Evolutionary conservation across 345 rosid species (phyloP), one percentile per base, ranked within the genome.

Genomic region (Aquilaria malaccensis): DNA sequence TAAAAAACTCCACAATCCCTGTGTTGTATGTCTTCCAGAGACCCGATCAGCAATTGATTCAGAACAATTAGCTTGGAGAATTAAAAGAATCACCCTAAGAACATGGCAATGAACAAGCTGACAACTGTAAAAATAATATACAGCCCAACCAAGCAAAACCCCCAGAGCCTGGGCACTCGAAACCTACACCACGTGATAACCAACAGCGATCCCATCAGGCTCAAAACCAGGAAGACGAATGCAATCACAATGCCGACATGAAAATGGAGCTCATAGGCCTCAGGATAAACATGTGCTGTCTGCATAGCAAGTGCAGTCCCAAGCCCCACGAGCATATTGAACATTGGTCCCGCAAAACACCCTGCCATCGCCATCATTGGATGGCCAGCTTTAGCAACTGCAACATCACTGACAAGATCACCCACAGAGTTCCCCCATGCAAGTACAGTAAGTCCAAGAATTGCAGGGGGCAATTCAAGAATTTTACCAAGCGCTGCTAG

Each of bases 351-450:
- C 0, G 97, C 97, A 52, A 94, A 94, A 76, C 99, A 94, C 33
- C 99, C 97, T n/a, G 99, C 97, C 97, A 94, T 94, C 13, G 99
- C 99, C 99, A 94, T 89, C 33, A 90, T 88, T 49, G 99, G 99
- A 62, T 92, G 87, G 33, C 99, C 99, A 1, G 99, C 96, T 79
- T 82, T 94, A 61, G 99, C 99, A 30, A 94, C 86, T 4, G 99
- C 97, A 10, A 94, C 95, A 37, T 94, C 97, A 9, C 97, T 96
- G 51, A 89, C 99, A 55, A 94, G 96, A 68, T 94, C 99, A 22
- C 97, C 99, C 29, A 90, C 97, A 0, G 97, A 90, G 75, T 94
- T 94, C 58, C 99, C 96, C 99, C 99, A 94, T 45, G 99, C 97
- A 54, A 90, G 97, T 46, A 90, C 91, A 0, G 97, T 94, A 37